Evolutionary conservation across 2,329 filamentous ascomycete genomes (phyloP).

Genomic region (Fusarium setosum): DNA sequence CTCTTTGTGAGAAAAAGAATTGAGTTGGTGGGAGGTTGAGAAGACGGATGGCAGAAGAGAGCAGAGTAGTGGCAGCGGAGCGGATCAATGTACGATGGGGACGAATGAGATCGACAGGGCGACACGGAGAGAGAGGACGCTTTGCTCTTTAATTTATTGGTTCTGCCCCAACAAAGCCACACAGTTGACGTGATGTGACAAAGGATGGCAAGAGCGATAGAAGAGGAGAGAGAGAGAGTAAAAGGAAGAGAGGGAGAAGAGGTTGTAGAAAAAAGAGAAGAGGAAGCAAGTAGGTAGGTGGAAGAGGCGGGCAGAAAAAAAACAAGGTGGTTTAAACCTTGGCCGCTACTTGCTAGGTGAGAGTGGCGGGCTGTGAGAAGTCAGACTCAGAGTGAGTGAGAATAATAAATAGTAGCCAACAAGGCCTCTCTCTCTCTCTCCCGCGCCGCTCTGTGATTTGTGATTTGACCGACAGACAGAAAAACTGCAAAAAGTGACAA

Average conservation of each 20-base stretch:
- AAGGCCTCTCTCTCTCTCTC: too few species aligned
- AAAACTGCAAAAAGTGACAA: slow-evolving; percentile 9
- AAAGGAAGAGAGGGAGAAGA: neutral
- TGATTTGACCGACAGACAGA: neutral
- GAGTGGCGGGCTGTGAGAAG: slow-evolving; percentile 31
- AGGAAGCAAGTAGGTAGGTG: neutral
- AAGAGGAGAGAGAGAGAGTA: slow-evolving; percentile 1
- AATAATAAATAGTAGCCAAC: slow-evolving; percentile 6
- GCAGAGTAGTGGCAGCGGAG: slow-evolving; percentile 11
- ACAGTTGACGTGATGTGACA: slow-evolving; percentile 23
- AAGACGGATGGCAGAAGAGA: slow-evolving; percentile 19
- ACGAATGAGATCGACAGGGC: slow-evolving; percentile 42
- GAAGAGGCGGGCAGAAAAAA: slow-evolving; percentile 17
- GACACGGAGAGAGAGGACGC: slow-evolving; percentile 21
- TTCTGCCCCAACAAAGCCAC: slow-evolving; percentile 25
- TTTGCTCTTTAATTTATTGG: slow-evolving; percentile 20
- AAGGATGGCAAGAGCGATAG: slow-evolving; percentile 3
- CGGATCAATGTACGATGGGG: neutral
- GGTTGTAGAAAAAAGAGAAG: neutral
- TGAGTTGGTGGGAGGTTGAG: slow-evolving; percentile 19
- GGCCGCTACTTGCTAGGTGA: slow-evolving; percentile 14
- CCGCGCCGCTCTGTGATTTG: slow-evolving; percentile 35
- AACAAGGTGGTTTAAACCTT: slow-evolving; percentile 22
- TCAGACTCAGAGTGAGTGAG: neutral
- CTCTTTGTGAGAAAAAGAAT: slow-evolving; percentile 9